These are phyloP conservation scores for Bocquillonia castaneifolia DNA, from an alignment of 441 rosid genomes.

Conservation along the genomic window DNA sequence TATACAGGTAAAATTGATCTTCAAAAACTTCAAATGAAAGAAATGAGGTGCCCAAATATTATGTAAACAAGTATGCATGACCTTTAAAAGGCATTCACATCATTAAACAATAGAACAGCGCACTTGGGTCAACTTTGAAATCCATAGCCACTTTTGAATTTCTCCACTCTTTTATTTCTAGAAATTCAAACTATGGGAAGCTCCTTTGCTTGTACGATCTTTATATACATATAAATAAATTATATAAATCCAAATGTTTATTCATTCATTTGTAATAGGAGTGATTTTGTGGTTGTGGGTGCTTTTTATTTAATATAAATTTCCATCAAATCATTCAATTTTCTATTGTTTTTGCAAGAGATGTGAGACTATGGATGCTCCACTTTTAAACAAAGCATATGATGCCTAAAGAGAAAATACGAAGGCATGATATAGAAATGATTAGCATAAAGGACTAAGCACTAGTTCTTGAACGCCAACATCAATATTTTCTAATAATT, in stretches of 20 bases:
- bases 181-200: constrained; percentile 18
- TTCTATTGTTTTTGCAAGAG: constrained; percentile 5
- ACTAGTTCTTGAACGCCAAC: constrained; percentile 14
- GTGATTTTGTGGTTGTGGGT: constrained; percentile 11
- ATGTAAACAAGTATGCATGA: constrained; percentile 4
- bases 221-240: no score
- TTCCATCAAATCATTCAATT: constrained; percentile 7
- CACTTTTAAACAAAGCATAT: constrained; percentile 26
- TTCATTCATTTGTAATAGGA: constrained; percentile 6
- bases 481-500: background rate
- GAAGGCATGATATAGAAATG: constrained; percentile 41
- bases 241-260: background rate
- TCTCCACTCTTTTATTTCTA: constrained; percentile 30
- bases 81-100: constrained; percentile 24
- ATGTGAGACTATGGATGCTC: constrained; percentile 15
- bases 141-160: constrained; percentile 50
- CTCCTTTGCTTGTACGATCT: background rate
- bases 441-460: constrained; percentile 34
- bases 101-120: constrained; percentile 20
- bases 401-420: constrained; percentile 23
- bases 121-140: constrained; percentile 52
- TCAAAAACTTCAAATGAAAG: constrained; percentile 46
- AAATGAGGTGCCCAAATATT: constrained; percentile 27
- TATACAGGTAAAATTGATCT: constrained; percentile 35
- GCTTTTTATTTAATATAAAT: background rate